Evolutionary conservation across 2,329 filamentous ascomycete genomes (phyloP).

Genomic region (Thermochaetoides dissita): DNA sequence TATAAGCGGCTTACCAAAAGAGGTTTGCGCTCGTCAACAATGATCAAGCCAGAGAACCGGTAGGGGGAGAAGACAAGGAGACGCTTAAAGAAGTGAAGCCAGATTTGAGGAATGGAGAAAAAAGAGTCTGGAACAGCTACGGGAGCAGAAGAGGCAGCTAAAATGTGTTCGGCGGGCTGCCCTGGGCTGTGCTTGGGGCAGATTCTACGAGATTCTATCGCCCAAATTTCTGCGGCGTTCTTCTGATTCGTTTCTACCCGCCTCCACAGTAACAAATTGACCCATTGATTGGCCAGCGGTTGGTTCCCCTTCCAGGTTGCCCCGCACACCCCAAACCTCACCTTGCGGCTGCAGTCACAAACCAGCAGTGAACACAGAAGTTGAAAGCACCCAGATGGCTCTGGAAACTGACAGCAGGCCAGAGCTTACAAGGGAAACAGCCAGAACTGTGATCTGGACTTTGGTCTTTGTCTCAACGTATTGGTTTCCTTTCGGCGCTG

Average conservation of each 20-base stretch:
- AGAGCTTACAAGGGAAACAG: not conserved
- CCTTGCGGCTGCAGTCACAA: conserved; percentile 12
- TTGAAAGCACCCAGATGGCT: conserved; percentile 3
- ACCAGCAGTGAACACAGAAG: not conserved
- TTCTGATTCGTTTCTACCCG: conserved; percentile 15
- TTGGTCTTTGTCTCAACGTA: not conserved
- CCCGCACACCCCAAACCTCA: conserved; percentile 9
- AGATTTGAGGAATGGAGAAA: not conserved
- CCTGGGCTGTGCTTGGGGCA: conserved; percentile 18
- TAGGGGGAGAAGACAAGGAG: too few relatives aligned
- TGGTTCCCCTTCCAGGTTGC: not conserved
- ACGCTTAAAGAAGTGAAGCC: too few relatives aligned
- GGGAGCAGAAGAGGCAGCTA: conserved; percentile 18
- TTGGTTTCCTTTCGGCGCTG: not conserved
- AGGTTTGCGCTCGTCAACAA: too few relatives aligned
- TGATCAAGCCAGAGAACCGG: too few relatives aligned
- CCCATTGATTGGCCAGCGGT: conserved; percentile 11
- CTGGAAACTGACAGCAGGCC: conserved; percentile 1
- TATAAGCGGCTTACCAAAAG: too few relatives aligned
- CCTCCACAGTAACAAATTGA: conserved; percentile 13
- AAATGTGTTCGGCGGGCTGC: conserved; percentile 18
- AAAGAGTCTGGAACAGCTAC: not conserved
- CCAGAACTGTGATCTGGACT: not conserved
- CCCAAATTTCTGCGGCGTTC: conserved; percentile 16
- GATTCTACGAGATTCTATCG: conserved; percentile 24